Percentiles rank a stretch among this genome's conserved stretches.
Evolutionary conservation across 805 yeast species (phyloP).

Genomic region (Danielia oregonensis): DNA sequence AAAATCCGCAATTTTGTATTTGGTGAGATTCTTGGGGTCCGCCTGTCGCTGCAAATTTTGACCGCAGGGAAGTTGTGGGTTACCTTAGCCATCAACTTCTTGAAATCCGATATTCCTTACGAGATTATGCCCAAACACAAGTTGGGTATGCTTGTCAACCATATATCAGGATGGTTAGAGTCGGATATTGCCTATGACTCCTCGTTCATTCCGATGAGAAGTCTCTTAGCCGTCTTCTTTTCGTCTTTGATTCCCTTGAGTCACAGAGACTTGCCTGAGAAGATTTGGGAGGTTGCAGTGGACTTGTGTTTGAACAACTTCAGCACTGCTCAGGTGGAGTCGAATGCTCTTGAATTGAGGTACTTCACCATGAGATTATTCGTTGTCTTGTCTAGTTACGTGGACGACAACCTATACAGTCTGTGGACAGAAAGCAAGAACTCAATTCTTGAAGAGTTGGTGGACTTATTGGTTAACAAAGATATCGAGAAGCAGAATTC

Average conservation of each 20-base stretch:
- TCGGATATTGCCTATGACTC: conserved; percentile 58
- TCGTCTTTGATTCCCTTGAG: conserved; percentile 15
- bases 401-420: conserved; percentile 1
- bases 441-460: conserved; percentile 39
- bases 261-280: conserved; percentile 21
- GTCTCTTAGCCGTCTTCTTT: conserved; percentile 48
- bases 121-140: conserved; percentile 61
- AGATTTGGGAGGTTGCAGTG: conserved; percentile 34
- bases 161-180: conserved; percentile 56
- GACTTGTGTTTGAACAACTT: conserved; percentile 43
- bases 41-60: conserved; percentile 36
- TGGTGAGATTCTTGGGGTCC: conserved; percentile 60
- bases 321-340: conserved; percentile 37
- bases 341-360: conserved; percentile 41
- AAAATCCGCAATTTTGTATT: conserved; percentile 57
- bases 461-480: conserved; percentile 39
- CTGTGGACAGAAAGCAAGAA: conserved; percentile 29
- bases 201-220: conserved; percentile 48
- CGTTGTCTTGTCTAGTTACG: conserved; percentile 18
- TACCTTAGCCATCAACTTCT: conserved; percentile 44
- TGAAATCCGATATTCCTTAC: conserved; percentile 25
- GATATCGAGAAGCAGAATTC: conserved; percentile 15
- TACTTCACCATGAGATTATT: conserved; percentile 45
- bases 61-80: conserved; percentile 44
- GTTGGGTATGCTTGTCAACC: conserved; percentile 55